These are phyloP conservation scores for Theobroma cacao DNA, from an alignment of 345 rosid genomes.

Conservation along the genomic window DNA sequence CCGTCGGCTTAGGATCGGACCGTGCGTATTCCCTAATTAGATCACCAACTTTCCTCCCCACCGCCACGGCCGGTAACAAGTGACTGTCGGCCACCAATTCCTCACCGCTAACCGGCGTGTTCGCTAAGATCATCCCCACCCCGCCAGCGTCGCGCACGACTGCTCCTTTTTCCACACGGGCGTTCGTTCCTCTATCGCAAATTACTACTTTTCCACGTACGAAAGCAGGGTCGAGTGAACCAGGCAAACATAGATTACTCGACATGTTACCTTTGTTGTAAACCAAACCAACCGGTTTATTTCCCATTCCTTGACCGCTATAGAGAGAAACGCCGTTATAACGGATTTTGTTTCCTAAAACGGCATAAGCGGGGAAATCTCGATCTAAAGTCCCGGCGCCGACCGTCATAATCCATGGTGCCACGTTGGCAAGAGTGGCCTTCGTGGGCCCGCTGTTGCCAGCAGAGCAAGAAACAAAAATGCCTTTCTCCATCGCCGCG, in stretches of 20 bases:
- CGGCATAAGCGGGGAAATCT: conserved; percentile 71
- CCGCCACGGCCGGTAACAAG: conserved; percentile 67
- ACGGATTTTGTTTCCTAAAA: conserved; percentile 44
- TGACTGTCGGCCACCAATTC: conserved; percentile 87
- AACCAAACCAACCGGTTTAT: conserved; percentile 45
- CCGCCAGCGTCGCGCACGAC: conserved; percentile 85
- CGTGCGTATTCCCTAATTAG: conserved; percentile 47
- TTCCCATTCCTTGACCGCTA: conserved; percentile 64
- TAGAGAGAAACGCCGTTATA: conserved; percentile 72
- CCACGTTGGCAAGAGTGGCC: conserved; percentile 67
- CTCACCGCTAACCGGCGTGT: conserved; percentile 60
- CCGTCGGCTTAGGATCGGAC: conserved; percentile 48
- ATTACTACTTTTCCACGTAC: conserved; percentile 76
- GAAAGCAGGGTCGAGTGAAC: conserved; percentile 52
- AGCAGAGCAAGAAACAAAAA: conserved; percentile 76
- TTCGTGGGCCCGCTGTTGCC: conserved; percentile 75
- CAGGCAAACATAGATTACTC: conserved; percentile 63
- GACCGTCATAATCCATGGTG: conserved; percentile 95
- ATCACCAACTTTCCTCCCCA: conserved; percentile 67
- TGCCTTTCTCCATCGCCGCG: conserved; percentile 75
- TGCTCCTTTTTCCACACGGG: conserved; percentile 79
- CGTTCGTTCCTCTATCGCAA: conserved; percentile 74
- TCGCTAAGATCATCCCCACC: conserved; percentile 80
- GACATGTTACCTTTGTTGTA: conserved; percentile 46
- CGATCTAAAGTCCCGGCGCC: conserved; percentile 92